A percentile compares a stretch with the other conserved stretches of the same genome.
Conservation (phyloP, 2,329 filamentous ascomycete species). For the Emmonsia crescens region DNA sequence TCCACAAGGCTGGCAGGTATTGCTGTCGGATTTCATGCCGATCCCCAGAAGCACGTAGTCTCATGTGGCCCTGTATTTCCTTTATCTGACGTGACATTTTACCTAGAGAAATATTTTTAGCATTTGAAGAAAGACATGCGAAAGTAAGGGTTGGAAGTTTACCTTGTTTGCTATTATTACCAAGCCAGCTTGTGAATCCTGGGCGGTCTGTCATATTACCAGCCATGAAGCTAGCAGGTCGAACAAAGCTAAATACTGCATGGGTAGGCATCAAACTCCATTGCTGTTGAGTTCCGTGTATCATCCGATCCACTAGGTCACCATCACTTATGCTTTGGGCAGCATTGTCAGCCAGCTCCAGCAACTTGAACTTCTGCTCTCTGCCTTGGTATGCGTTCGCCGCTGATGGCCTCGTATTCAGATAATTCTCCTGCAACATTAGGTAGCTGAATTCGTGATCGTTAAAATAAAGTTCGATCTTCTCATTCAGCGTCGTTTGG, state of each 20-base stretch:
- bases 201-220: conserved; percentile 63
- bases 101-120: conserved; percentile 22
- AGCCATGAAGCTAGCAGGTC: conserved; percentile 75
- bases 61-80: conserved; percentile 96
- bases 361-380: conserved; percentile 65
- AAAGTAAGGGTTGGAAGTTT: conserved; percentile 30
- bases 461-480: conserved; percentile 98
- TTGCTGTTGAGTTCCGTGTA: conserved; percentile 93
- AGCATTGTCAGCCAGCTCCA: conserved; percentile 77
- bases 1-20: conserved; percentile 83
- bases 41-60: conserved; percentile 78
- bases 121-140: conserved; percentile 6
- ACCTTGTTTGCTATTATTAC: conserved; percentile 81
- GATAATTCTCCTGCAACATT: conserved; percentile 98
- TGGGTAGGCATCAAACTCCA: conserved; percentile 98
- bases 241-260: conserved; percentile 87
- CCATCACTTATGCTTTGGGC: conserved; percentile 96
- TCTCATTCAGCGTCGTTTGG: conserved; percentile 85
- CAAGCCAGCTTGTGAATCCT: conserved; percentile 82
- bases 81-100: conserved; percentile 71
- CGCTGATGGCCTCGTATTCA: conserved; percentile 65
- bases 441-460: conserved; percentile 95
- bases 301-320: conserved; percentile 93
- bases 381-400: conserved; percentile 52
- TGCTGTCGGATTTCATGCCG: conserved; percentile 89